Base-by-base conservation (phyloP, 169 alveolate genomes). In the Eimeria acervulina region DNA sequence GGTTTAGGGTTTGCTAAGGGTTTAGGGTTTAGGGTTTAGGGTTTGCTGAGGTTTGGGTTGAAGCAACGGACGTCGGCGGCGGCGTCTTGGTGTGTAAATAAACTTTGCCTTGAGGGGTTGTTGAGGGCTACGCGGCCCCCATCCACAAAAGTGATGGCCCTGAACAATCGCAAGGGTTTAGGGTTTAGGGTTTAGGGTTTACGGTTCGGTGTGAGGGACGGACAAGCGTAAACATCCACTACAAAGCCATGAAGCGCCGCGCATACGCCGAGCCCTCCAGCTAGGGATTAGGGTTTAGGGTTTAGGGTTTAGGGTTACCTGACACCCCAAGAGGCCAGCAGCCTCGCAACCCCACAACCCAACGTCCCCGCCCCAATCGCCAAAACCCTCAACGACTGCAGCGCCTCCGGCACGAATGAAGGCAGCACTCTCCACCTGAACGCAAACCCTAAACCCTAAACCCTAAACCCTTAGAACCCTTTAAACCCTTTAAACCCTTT, bases 251-350 rank as follows among this genome's bases (percentile, higher is more conserved):
- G 52, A 33, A 12, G 12, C 40, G 44, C 19, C 40, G 44, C 5
- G 40, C 83, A n/a, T n/a, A n/a, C n/a, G n/a, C 44, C 83, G 12
- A 70, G 12, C 83, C 44, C 83, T 47, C 12, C 55, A 68, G 40
- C 40, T 68, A 68, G 47, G 10, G 28, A 5, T 38, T 33, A 40
- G 47, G 93, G 33, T 26, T 15, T 40, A 36, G 61, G 55, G 78
- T 93, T 68, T 55, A 55, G 55, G 55, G 55, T 47, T 47, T 47
- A 47, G 55, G 55, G 55, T 74, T 44, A 95, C 96, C 95, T 97
- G 91, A 98, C 98, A 59, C 99, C 99, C 99, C 99, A 99, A 17
- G 99, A 99, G n/a, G 98, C 96, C 42, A 99, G 96, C 81, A 98
- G 97, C 38, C 99, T 89, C 28, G 99, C 98, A 0, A 99, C 97